Evolutionary conservation across 805 yeast genomes (phyloP).

Genomic region (Starmerella sp.): DNA sequence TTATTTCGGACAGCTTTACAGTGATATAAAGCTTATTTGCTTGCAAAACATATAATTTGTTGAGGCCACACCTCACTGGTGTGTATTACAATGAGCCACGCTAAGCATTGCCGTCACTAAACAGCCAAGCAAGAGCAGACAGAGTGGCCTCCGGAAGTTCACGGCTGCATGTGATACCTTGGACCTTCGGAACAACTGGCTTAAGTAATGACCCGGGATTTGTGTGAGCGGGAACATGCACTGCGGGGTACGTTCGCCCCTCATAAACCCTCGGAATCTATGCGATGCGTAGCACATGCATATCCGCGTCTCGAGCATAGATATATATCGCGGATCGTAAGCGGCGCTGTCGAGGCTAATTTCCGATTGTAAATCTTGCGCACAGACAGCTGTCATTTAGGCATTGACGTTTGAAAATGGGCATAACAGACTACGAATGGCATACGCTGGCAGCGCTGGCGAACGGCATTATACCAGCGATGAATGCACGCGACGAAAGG

Average conservation of each 20-base stretch:
- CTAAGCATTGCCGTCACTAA: too few species aligned
- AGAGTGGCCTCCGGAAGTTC: too few species aligned
- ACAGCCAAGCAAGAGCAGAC: too few species aligned
- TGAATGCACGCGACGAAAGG: constrained; percentile 2
- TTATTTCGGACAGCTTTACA: too few species aligned
- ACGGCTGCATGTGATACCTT: too few species aligned
- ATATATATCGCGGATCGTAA: not conserved
- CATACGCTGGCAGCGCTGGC: constrained; percentile 6
- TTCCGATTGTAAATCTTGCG: not conserved
- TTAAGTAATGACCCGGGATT: not conserved
- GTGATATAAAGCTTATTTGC: too few species aligned
- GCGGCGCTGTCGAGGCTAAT: not conserved
- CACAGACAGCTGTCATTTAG: too few species aligned
- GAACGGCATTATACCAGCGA: constrained; percentile 2
- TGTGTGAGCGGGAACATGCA: not conserved
- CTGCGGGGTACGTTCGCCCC: not conserved
- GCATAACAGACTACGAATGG: constrained; percentile 11
- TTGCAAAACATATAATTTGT: too few species aligned
- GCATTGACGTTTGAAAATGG: not conserved
- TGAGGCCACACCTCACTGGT: too few species aligned
- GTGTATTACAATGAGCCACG: too few species aligned
- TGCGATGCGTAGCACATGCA: not conserved
- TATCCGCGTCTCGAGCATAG: not conserved
- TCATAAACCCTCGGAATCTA: not conserved
- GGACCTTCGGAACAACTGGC: too few species aligned